phyloP scores from a whole-genome alignment of 2,329 filamentous ascomycete species.

The Xylariales sp. region DNA sequence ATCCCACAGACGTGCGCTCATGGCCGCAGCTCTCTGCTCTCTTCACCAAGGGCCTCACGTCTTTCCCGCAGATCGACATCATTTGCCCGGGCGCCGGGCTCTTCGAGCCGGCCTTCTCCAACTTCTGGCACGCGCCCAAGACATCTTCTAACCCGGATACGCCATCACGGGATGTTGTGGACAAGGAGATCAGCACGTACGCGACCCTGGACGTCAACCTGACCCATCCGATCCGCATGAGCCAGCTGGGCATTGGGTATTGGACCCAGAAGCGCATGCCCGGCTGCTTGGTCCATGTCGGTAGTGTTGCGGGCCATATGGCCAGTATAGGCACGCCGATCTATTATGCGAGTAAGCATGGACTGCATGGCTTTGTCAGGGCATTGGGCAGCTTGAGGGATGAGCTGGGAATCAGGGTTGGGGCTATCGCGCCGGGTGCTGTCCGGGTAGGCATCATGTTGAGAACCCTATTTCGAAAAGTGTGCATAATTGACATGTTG shows the following conservation, averaged over 20 bases:
- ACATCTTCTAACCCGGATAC: constrained; percentile 24
- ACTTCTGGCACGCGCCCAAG: constrained; percentile 31
- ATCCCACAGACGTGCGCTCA: constrained; percentile 31
- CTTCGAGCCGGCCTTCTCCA: constrained; percentile 28
- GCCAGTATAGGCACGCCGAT: constrained; percentile 6
- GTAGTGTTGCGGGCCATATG: background rate
- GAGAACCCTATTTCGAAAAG: no score
- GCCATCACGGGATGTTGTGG: constrained; percentile 21
- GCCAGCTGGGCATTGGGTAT: constrained; percentile 32
- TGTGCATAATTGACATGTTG: no score
- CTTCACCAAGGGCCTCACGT: constrained; percentile 23
- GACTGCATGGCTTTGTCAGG: constrained; percentile 1
- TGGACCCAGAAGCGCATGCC: constrained; percentile 20
- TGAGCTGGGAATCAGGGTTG: background rate
- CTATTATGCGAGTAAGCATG: constrained; percentile 4
- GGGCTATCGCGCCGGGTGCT: background rate
- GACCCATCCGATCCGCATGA: constrained; percentile 30
- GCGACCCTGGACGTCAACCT: constrained; percentile 33
- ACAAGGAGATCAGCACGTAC: constrained; percentile 28
- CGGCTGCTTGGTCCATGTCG: constrained; percentile 1
- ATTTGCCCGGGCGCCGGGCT: constrained; percentile 6
- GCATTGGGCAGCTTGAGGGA: background rate
- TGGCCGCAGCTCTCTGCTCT: constrained; percentile 30
- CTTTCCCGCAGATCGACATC: constrained; percentile 11
- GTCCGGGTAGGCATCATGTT: constrained; percentile 1